Conservation (phyloP, 257 asterid species). For the Fraxinus cuspidata region DNA sequence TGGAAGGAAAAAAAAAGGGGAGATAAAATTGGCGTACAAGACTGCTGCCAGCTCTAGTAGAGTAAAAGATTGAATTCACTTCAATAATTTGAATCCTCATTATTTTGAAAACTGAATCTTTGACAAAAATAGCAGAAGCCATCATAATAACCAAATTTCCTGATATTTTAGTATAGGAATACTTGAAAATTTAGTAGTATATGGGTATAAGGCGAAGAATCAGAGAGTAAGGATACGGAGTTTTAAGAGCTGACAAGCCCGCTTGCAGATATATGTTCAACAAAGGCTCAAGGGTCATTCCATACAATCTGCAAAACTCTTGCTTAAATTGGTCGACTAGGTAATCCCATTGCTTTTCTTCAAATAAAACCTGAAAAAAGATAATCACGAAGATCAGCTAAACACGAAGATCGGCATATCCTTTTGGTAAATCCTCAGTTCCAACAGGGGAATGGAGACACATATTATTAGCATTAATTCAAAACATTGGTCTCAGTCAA, state of each 20-base stretch:
- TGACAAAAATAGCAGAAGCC: neutral
- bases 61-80: neutral
- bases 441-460: neutral
- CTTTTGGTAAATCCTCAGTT: constrained; percentile 3
- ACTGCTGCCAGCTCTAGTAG: neutral
- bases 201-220: constrained; percentile 14
- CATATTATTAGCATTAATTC: neutral
- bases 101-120: neutral
- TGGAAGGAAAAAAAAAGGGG: neutral
- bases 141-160: too few species aligned
- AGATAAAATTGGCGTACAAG: neutral
- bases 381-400: constrained; percentile 11
- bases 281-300: constrained; percentile 95
- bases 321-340: constrained; percentile 91
- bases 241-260: constrained; percentile 91
- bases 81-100: neutral
- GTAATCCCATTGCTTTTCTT: constrained; percentile 88
- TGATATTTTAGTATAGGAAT: neutral
- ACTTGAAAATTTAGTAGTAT: neutral
- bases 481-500: constrained; percentile 6
- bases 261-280: constrained; percentile 94
- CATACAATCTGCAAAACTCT: constrained; percentile 94
- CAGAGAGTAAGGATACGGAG: constrained; percentile 82
- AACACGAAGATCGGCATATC: neutral
- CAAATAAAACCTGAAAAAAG: constrained; percentile 73